Percentiles rank a stretch among this genome's conserved stretches.
Conservation (phyloP, 768 basidiomycete species). For the Phylloporus rhodoxanthus region DNA sequence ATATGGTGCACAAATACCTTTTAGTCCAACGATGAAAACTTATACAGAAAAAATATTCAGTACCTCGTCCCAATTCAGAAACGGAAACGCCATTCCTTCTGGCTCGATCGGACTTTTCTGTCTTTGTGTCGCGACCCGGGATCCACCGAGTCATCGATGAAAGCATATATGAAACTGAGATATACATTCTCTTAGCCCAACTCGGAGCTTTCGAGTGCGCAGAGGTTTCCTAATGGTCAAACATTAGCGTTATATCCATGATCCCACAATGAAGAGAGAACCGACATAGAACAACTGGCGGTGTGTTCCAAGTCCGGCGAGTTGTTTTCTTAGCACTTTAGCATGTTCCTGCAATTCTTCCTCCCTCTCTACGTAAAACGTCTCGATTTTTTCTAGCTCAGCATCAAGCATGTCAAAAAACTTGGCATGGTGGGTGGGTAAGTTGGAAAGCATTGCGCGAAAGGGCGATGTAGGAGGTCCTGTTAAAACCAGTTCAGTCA, state of each 20-base stretch:
- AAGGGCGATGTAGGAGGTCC: slow-evolving; percentile 32
- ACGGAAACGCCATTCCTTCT: background rate
- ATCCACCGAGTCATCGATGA: slow-evolving; percentile 2
- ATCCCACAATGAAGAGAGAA: slow-evolving; percentile 10
- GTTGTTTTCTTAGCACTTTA: slow-evolving; percentile 54
- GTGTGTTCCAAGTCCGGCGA: slow-evolving; percentile 70
- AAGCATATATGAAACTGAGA: slow-evolving; percentile 3
- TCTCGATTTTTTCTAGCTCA: slow-evolving; percentile 80
- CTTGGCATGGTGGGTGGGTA: slow-evolving; percentile 54
- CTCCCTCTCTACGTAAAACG: slow-evolving; percentile 73
- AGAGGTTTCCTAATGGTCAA: slow-evolving; percentile 11
- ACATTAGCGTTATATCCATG: background rate
- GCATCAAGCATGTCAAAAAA: slow-evolving; percentile 77
- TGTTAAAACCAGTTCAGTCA: slow-evolving; percentile 3
- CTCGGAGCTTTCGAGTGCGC: slow-evolving; percentile 1
- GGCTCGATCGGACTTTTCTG: background rate
- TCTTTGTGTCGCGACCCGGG: background rate
- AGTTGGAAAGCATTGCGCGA: slow-evolving; percentile 44
- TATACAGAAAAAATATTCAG: background rate
- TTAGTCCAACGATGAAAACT: background rate
- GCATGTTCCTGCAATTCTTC: slow-evolving; percentile 50
- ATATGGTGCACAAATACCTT: background rate
- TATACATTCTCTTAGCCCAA: slow-evolving; percentile 12
- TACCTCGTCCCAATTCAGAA: slow-evolving; percentile 3
- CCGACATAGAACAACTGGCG: slow-evolving; percentile 51